These are phyloP conservation scores for Pseudonitzschia delicatissima DNA, from an alignment of 108 stramenopile genomes.

Conservation along the genomic window DNA sequence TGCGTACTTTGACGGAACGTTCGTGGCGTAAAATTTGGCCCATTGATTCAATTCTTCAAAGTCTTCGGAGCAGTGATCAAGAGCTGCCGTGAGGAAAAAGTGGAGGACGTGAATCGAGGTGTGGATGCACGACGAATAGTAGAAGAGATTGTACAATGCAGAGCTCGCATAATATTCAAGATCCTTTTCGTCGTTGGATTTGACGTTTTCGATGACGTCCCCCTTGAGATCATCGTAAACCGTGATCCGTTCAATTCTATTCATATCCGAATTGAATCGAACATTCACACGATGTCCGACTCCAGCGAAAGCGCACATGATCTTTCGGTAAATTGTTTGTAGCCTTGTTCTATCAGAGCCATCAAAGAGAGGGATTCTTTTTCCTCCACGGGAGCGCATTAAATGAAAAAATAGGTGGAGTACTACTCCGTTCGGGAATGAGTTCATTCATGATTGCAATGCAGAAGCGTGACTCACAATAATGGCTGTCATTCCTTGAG, in stretches of 20 bases:
- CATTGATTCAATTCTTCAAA: background rate
- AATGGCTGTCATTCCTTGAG: too few relatives aligned
- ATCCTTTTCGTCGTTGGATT: background rate
- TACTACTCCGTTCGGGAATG: too few relatives aligned
- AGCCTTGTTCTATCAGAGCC: too few relatives aligned
- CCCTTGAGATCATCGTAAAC: conserved; percentile 2
- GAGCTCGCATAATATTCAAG: conserved; percentile 5
- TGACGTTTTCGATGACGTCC: background rate
- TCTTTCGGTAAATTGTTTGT: conserved; percentile 6
- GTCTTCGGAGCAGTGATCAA: background rate
- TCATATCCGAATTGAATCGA: background rate
- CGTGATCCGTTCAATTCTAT: background rate
- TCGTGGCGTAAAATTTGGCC: background rate
- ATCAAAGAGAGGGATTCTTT: too few relatives aligned
- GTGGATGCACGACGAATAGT: conserved; percentile 4
- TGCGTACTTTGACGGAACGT: background rate
- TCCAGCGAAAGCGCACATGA: background rate
- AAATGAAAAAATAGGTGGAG: too few relatives aligned
- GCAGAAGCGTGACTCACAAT: too few relatives aligned
- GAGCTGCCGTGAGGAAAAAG: background rate
- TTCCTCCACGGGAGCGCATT: too few relatives aligned
- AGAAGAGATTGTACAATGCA: conserved; percentile 7
- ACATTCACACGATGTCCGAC: background rate
- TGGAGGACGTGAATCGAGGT: conserved; percentile 14
- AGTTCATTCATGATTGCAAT: too few relatives aligned